Base-by-base conservation (phyloP, 2,329 filamentous ascomycete genomes). In the Colletotrichum tabaci region DNA sequence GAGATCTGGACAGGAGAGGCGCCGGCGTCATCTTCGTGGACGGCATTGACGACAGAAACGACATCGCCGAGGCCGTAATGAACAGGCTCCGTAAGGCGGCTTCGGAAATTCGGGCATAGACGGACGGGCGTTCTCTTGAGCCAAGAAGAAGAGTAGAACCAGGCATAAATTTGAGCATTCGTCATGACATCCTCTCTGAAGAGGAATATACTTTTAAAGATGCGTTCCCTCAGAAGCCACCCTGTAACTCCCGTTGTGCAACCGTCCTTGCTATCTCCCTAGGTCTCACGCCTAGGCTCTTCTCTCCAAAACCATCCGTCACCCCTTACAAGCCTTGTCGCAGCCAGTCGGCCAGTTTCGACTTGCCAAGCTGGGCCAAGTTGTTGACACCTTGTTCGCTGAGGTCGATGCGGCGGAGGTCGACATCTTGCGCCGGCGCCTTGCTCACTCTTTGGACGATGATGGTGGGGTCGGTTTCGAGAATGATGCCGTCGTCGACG, bases 361-460 rank as follows among this genome's bases (percentile, higher is more conserved):
- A 92, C 87, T 96, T 97, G 81, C 95, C 96, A 81, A 98, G 93
- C 82, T 98, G 94, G 83, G 95, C 96, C 76, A 96, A 87, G 84
- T 98, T 98, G 83, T 98, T 91, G 82, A 98, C 90, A 61, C 96
- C 96, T 84, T 98, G 95, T 84, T 98, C 96, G 78, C 94, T 97
- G 67, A 98, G 90, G 81, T 98, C 96, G 82, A 98, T 96, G 80
- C 93, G 94, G 87, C 96, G 94, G 82, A 98, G 90, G 80, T 95
- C 94, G 77, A 95, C 92, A 84, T 99, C 96, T 78, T 97, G 93
- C 52, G 92, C 91, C 12, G 96, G 96, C 50, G 96, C 95, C 82
- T 93, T 92, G 88, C 94, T 98, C 78, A 98, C 96, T 76, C 96
- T 88, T 80, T 95, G 95, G 60, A 96, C 93, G 75, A 99, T 94